Evolutionary conservation across 2,329 filamentous ascomycete genomes (phyloP), one percentile per base, ranked within the genome.

Genomic region (Xylaria sp.): DNA sequence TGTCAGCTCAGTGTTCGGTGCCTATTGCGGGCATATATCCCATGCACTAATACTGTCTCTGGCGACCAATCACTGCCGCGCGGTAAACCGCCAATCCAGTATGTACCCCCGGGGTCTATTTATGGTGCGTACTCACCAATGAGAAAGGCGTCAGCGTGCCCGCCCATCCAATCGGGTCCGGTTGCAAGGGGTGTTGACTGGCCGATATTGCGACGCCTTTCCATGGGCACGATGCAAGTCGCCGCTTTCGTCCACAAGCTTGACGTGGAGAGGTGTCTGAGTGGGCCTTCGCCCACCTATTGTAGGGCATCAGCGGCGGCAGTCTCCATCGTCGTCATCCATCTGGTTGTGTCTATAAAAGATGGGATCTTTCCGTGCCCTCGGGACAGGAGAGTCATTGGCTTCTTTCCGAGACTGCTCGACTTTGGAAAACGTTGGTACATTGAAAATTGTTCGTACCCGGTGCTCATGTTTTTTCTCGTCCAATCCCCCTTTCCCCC

Each of bases 1-100:
- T 64, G 54, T 67, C 46, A 58, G 59, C 62, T 57, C 41, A 23
- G 9, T 12, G 37, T 8, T 34, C 15, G 48, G 28, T 66, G 57
- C 64, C 64, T 54, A 66, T 41, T 61, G 28, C 28, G 48, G 63
- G 39, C 28, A 50, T n/a, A 34, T 39, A 39, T n/a, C 28, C 31
- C 39, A 31, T 37, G 20, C n/a, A 50, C 10, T 31, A 28, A 4
- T 31, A 31, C 3, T 25, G 23, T 39, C 52, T n/a, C 8, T 37
- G 13, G 3, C 13, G 41, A 23, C 56, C 66, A 68, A 65, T 65
- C 56, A 65, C n/a, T 52, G 20, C 56, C 48, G n/a, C 25, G 39
- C 56, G 57, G 41, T 23, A 56, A 65, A 39, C 18, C 23, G 12
- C 41, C 48, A 68, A 44, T 31, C 18, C 55, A 48, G 46, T 52